Evolutionary conservation across 2,329 filamentous ascomycete species (phyloP).

Genomic region (Cytospora chrysosperma): DNA sequence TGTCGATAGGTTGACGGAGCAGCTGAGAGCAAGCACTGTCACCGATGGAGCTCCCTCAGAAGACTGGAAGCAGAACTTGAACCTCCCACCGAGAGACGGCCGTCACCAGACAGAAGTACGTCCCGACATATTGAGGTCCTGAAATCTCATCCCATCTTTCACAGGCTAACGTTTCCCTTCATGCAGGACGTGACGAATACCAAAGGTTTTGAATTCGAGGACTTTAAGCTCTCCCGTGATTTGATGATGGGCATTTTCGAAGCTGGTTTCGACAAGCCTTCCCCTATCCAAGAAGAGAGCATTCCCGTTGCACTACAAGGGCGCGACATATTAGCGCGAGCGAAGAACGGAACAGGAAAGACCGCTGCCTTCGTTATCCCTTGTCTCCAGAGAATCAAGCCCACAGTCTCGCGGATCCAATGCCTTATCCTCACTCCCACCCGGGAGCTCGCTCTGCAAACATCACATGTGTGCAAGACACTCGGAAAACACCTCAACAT

Average conservation of each 20-base stretch:
- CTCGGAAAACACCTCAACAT: constrained; percentile 94
- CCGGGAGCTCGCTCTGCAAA: constrained; percentile 94
- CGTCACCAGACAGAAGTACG: constrained; percentile 78
- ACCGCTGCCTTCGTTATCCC: constrained; percentile 98
- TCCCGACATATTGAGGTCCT: constrained; percentile 3
- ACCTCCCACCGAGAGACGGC: constrained; percentile 70
- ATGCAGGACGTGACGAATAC: constrained; percentile 94
- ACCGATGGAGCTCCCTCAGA: constrained; percentile 15
- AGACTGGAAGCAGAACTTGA: constrained; percentile 74
- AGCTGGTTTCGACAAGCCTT: constrained; percentile 97
- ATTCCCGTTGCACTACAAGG: constrained; percentile 95
- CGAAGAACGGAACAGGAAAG: constrained; percentile 98
- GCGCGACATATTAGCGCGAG: constrained; percentile 90
- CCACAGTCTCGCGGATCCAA: constrained; percentile 94
- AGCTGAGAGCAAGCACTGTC: constrained; percentile 20
- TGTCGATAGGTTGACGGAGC: constrained; percentile 23
- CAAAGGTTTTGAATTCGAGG: constrained; percentile 96
- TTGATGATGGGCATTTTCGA: constrained; percentile 99
- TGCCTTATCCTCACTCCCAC: constrained; percentile 95
- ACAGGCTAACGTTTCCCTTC: constrained; percentile 3
- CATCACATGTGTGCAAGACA: constrained; percentile 98
- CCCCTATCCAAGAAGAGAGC: constrained; percentile 98
- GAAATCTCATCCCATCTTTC: neutral
- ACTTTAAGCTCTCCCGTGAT: constrained; percentile 92
- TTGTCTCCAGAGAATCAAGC: constrained; percentile 91